Conservation (phyloP, 2,329 filamentous ascomycete genomes). For the Aspergillus udagawae region DNA sequence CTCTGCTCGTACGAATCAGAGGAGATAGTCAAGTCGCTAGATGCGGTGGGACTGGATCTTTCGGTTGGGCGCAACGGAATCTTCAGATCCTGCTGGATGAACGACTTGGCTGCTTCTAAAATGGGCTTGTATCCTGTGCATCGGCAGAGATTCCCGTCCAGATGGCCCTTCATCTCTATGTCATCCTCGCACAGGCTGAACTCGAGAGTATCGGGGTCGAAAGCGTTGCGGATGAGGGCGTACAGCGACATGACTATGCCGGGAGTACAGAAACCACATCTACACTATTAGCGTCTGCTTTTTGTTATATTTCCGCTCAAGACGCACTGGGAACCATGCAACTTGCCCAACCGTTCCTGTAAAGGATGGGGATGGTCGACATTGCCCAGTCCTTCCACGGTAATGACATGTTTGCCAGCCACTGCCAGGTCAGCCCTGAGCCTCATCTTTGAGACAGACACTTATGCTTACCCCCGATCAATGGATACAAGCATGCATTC, state of each 20-base stretch:
- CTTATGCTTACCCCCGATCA: slow-evolving; percentile 59
- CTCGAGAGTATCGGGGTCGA: no score
- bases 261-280: slow-evolving; percentile 94
- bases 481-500: slow-evolving; percentile 89
- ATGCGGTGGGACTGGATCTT: no score
- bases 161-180: slow-evolving; percentile 93
- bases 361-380: slow-evolving; percentile 80
- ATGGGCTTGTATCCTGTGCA: slow-evolving; percentile 96
- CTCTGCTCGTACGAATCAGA: no score
- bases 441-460: no score
- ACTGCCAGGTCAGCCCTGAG: slow-evolving; percentile 37
- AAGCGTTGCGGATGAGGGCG: slow-evolving; percentile 72
- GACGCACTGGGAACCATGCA: slow-evolving; percentile 49
- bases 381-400: slow-evolving; percentile 91
- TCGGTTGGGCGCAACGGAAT: slow-evolving; percentile 19
- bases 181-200: slow-evolving; percentile 66
- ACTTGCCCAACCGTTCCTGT: slow-evolving; percentile 87
- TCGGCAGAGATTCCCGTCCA: slow-evolving; percentile 86
- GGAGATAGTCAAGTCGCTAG: no score
- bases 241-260: slow-evolving; percentile 95
- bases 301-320: no score
- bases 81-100: slow-evolving; percentile 52
- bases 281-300: slow-evolving; percentile 39
- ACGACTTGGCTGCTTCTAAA: slow-evolving; percentile 87
- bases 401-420: slow-evolving; percentile 97